phyloP scores from a whole-genome alignment of 1,284 basidiomycete genomes.

The Afroboletus lepidellus region DNA sequence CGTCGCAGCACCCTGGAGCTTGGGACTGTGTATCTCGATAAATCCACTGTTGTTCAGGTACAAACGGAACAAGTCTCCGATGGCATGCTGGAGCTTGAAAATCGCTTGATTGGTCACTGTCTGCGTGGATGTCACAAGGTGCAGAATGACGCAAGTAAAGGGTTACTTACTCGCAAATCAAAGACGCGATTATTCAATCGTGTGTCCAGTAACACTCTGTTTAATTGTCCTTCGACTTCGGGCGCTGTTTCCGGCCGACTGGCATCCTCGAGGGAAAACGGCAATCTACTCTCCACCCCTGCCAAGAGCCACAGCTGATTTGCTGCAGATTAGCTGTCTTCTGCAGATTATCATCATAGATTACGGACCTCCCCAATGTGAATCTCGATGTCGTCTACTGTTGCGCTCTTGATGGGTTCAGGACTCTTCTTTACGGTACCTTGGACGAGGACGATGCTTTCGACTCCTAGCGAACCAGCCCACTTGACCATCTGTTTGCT shows the following conservation, averaged over 20 bases:
- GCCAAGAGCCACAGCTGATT: conserved; percentile 77
- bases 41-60: conserved; percentile 79
- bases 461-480: conserved; percentile 75
- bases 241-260: conserved; percentile 80
- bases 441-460: conserved; percentile 93
- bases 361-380: conserved; percentile 71
- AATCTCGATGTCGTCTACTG: conserved; percentile 87
- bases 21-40: conserved; percentile 96
- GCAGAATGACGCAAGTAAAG: background rate
- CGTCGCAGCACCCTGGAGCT: conserved; percentile 95
- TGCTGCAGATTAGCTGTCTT: conserved; percentile 4
- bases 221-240: conserved; percentile 68
- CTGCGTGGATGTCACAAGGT: conserved; percentile 39
- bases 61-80: conserved; percentile 88
- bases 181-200: conserved; percentile 94
- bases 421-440: conserved; percentile 80
- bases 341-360: background rate
- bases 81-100: conserved; percentile 88
- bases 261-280: conserved; percentile 94
- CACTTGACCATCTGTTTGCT: conserved; percentile 99
- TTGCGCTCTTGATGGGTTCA: conserved; percentile 89
- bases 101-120: conserved; percentile 97
- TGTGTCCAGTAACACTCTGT: conserved; percentile 84
- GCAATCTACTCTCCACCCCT: conserved; percentile 75
- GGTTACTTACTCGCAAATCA: conserved; percentile 76